Evolutionary conservation across 2,329 filamentous ascomycete species (phyloP).

Genomic region (Fusarium incarnatum): DNA sequence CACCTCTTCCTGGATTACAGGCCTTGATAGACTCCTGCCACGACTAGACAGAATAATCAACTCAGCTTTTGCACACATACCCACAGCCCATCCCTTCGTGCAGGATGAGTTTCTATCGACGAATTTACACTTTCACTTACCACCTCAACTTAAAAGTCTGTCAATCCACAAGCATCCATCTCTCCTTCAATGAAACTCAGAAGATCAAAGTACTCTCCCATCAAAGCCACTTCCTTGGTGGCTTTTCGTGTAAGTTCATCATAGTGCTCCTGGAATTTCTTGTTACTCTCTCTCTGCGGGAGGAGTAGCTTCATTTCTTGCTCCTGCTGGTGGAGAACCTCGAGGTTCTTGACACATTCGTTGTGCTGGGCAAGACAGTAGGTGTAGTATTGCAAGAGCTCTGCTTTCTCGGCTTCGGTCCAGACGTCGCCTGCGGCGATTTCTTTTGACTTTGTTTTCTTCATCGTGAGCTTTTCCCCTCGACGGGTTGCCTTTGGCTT

Average conservation of each 20-base stretch:
- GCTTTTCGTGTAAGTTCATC: neutral
- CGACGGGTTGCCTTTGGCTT: neutral
- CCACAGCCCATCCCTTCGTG: too few species aligned
- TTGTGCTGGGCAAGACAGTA: neutral
- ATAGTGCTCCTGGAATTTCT: neutral
- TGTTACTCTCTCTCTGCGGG: neutral
- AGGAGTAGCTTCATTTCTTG: rapidly evolving
- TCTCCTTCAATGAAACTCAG: neutral
- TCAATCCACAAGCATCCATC: neutral
- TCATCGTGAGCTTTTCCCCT: neutral
- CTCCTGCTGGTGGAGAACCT: neutral
- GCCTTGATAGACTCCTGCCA: too few species aligned
- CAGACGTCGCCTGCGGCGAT: neutral
- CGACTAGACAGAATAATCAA: too few species aligned
- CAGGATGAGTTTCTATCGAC: too few species aligned
- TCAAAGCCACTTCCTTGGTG: neutral
- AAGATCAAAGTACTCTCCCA: neutral
- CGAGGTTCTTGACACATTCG: neutral
- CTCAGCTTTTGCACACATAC: too few species aligned
- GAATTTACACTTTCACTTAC: neutral
- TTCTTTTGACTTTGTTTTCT: neutral
- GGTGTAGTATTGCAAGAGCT: neutral
- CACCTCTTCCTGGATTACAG: too few species aligned
- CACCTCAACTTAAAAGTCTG: neutral
- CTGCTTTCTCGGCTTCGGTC: neutral